phyloP scores from a whole-genome alignment of 2,329 filamentous ascomycete genomes.

The Sclerotinia trifoliorum region DNA sequence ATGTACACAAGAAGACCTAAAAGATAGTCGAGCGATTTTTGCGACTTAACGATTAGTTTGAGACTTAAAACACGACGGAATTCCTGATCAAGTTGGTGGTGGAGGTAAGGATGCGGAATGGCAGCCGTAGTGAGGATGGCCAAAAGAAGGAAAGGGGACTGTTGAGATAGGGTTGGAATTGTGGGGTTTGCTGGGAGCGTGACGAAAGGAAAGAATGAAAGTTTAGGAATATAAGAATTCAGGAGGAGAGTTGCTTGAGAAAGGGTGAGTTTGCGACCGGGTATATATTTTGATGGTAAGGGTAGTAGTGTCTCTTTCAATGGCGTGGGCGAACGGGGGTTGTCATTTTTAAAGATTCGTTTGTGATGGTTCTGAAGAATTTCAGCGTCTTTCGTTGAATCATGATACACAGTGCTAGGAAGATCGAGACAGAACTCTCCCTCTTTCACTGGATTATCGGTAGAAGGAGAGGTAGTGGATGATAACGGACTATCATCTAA shows the following conservation, averaged over 20 bases:
- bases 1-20: conserved; percentile 60
- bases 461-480: neutral
- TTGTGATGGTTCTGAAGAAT: conserved; percentile 32
- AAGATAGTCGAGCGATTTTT: conserved; percentile 56
- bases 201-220: conserved; percentile 36
- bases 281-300: conserved; percentile 22
- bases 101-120: conserved; percentile 29
- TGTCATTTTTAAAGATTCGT: conserved; percentile 28
- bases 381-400: conserved; percentile 29
- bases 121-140: conserved; percentile 36
- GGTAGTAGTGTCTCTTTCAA: neutral
- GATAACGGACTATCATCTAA: conserved; percentile 4
- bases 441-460: conserved; percentile 10
- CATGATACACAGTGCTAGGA: conserved; percentile 28
- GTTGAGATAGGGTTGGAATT: conserved; percentile 32
- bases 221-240: conserved; percentile 25
- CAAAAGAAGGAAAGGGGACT: conserved; percentile 36
- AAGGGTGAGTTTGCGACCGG: conserved; percentile 31
- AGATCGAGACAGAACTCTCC: conserved; percentile 35
- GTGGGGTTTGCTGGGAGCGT: conserved; percentile 30
- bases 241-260: conserved; percentile 34
- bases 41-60: conserved; percentile 51
- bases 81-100: conserved; percentile 37
- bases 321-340: conserved; percentile 1
- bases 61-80: conserved; percentile 35